Conservation (phyloP, 1,284 basidiomycete genomes). For the Termitomyces sp. region DNA sequence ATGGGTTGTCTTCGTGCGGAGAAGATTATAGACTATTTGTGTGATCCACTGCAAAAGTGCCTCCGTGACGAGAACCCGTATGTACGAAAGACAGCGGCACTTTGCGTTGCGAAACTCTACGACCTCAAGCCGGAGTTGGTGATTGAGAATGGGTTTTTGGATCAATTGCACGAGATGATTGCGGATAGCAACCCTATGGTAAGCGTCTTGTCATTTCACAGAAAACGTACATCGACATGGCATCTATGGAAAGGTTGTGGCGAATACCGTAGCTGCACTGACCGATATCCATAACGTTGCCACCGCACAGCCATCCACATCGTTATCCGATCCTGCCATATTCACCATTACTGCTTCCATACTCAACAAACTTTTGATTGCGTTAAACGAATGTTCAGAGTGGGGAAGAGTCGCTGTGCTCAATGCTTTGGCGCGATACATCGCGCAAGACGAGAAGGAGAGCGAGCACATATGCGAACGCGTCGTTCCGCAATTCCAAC, state of each 20-base stretch:
- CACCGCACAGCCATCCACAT: slow-evolving; percentile 46
- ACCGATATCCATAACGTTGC: slow-evolving; percentile 84
- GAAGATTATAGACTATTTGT: slow-evolving; percentile 98
- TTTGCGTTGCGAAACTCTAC: slow-evolving; percentile 95
- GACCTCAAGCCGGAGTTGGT: slow-evolving; percentile 95
- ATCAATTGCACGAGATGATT: slow-evolving; percentile 86
- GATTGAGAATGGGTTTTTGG: slow-evolving; percentile 92
- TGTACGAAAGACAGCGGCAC: slow-evolving; percentile 93
- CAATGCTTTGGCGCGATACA: slow-evolving; percentile 82
- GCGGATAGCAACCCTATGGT: slow-evolving; percentile 98
- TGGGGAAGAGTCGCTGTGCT: slow-evolving; percentile 96
- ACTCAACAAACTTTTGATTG: slow-evolving; percentile 88
- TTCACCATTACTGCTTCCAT: slow-evolving; percentile 82
- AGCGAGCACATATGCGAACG: slow-evolving; percentile 98
- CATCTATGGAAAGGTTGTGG: slow-evolving; percentile 70
- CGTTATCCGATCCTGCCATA: slow-evolving; percentile 58
- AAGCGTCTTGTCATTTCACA: slow-evolving; percentile 19
- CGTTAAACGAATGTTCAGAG: slow-evolving; percentile 97
- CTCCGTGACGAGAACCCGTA: slow-evolving; percentile 95
- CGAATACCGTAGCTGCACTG: slow-evolving; percentile 91
- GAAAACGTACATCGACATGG: background rate
- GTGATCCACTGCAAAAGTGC: slow-evolving; percentile 88
- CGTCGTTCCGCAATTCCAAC: slow-evolving; percentile 97
- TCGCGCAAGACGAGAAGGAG: slow-evolving; percentile 84
- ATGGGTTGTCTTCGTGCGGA: slow-evolving; percentile 97